A percentile compares a stretch with the other conserved stretches of the same genome.
Evolutionary conservation across 2,329 filamentous ascomycete species (phyloP).

Genomic region (Xylaria sp.): DNA sequence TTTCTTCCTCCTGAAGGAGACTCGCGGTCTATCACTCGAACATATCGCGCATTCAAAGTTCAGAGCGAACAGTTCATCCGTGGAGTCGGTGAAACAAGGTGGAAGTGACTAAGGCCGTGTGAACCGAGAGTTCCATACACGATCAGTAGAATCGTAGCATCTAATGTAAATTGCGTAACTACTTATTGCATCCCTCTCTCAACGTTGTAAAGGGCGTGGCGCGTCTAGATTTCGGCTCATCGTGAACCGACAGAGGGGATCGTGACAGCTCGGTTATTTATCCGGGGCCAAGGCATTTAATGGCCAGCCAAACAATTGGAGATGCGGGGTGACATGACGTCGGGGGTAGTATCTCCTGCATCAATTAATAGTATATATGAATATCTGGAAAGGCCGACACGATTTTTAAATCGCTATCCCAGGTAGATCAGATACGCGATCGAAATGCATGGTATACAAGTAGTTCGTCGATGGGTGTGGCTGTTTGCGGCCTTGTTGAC

Average conservation of each 20-base stretch:
- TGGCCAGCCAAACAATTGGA: neutral
- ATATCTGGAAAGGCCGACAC: neutral
- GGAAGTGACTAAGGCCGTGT: conserved; percentile 8
- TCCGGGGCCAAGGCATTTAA: conserved; percentile 9
- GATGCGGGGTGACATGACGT: conserved; percentile 30
- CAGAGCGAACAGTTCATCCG: conserved; percentile 35
- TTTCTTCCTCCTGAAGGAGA: conserved; percentile 71
- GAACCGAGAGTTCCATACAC: neutral
- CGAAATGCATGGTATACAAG: conserved; percentile 6
- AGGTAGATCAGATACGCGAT: neutral
- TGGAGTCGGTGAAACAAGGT: conserved; percentile 29
- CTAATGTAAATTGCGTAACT: conserved; percentile 12
- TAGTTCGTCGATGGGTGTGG: conserved; percentile 9
- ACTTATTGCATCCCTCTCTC: neutral
- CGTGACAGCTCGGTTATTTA: conserved; percentile 20
- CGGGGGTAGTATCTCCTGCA: conserved; percentile 2
- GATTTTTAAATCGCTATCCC: neutral
- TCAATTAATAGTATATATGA: conserved; percentile 6
- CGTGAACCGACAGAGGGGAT: conserved; percentile 25
- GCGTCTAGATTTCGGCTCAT: conserved; percentile 19
- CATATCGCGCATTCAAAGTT: conserved; percentile 55
- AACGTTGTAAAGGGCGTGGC: neutral
- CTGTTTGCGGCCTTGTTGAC: conserved; percentile 25
- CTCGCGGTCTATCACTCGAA: conserved; percentile 74
- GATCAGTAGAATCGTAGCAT: neutral